Base-by-base conservation (phyloP, 2,329 filamentous ascomycete genomes). In the Claviceps digitariae region DNA sequence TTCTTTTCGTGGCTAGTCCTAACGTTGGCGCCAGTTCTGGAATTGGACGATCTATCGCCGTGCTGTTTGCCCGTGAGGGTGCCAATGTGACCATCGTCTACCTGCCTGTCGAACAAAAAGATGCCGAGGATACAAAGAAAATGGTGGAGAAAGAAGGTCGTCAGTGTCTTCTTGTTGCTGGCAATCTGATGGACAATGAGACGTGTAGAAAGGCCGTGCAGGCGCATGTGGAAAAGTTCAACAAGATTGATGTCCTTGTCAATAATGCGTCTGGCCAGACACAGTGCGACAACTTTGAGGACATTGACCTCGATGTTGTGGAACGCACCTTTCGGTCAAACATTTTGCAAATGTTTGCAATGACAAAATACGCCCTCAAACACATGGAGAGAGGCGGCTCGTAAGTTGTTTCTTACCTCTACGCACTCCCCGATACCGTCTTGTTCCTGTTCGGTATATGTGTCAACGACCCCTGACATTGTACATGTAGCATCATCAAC, bases 241-340 rank as follows among this genome's bases (percentile, higher is more conserved):
- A 71, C 27, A 66, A 60, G 25, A 62, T 81, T 23, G 63, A 75
- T 53, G 69, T 81, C 7, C 67, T 82, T 2, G 74, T 82, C 55
- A 82, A 82, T 63, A 82, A 82, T 61, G 79, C 77, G 3, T 74
- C 72, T 0, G 78, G 77, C 63, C 77, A 82, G 63, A 69, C 74
- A 38, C 73, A 75, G 64, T 78, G 72, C 61, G 62, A 72, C 6
- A 70, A 80, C 34, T 72, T 81, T 21, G 66, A 68, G 36, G 70
- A 81, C 1, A 80, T 78, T 29, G 71, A 80, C 60, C 68, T 82
- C 1, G 70, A 76, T 15, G 66, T 72, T 0, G 75, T 81, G 0
- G 74, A 80, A 56, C 75, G 72, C 57, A 76, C 74, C 0, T 83
- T 82, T 69, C 72, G 72, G 46, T 74, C 70, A 55, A 82, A 82